Percentiles rank a stretch among this genome's conserved stretches.
Conservation (phyloP, 441 rosid genomes). For the Arabidopsis hybrid region DNA sequence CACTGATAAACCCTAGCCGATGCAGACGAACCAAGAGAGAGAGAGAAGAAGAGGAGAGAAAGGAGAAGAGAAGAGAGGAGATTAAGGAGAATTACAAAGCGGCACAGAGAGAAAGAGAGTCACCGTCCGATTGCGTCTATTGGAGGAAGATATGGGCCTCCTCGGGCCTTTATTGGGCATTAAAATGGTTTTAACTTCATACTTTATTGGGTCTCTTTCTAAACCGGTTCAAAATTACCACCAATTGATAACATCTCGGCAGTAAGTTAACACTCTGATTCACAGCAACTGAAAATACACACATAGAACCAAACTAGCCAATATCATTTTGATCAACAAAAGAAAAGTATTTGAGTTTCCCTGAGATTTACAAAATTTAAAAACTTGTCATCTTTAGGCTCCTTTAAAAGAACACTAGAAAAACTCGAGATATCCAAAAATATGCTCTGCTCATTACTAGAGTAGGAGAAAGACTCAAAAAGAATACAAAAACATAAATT, state of each 20-base stretch:
- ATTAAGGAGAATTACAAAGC: background rate
- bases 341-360: background rate
- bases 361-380: constrained; percentile 6
- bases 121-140: constrained; percentile 7
- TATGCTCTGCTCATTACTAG: background rate
- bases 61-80: background rate
- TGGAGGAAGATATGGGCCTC: constrained; percentile 24
- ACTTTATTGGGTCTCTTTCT: too few species aligned
- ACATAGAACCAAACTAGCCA: background rate
- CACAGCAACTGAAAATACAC: background rate
- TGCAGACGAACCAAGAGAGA: constrained; percentile 9
- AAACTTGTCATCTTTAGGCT: background rate
- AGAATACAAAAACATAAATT: constrained; percentile 13
- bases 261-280: background rate
- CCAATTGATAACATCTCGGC: background rate
- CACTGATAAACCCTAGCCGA: constrained; percentile 50
- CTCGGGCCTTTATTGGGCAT: constrained; percentile 24
- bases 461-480: background rate
- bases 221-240: too few species aligned
- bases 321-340: background rate
- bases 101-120: background rate
- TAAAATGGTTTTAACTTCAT: background rate
- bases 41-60: background rate
- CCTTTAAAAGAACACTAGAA: background rate
- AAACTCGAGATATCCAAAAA: background rate